Evolutionary conservation across 495 filamentous ascomycete genomes (phyloP).

Genomic region (Ramalina intermedia): DNA sequence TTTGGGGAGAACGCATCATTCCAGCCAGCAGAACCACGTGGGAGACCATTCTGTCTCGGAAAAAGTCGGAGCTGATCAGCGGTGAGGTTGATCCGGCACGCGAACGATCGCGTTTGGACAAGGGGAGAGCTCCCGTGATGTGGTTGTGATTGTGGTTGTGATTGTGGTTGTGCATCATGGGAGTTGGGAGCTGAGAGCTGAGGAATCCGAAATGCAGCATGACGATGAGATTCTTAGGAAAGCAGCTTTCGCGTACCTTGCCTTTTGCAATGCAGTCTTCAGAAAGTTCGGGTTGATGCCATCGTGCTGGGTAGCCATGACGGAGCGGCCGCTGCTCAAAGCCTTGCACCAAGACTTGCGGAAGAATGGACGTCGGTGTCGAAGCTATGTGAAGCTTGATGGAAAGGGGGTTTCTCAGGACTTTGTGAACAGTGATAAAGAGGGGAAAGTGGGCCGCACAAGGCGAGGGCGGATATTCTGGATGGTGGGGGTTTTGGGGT

Average conservation of each 20-base stretch:
- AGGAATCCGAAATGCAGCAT: no score
- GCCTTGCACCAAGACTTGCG: neutral
- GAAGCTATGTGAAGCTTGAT: neutral
- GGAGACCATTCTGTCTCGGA: no score
- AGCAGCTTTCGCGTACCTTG: neutral
- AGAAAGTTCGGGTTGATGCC: constrained; percentile 38
- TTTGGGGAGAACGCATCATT: no score
- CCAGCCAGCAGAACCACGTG: no score
- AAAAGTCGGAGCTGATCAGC: no score
- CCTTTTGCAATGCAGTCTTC: constrained; percentile 26
- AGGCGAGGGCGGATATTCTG: neutral
- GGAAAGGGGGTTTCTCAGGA: neutral
- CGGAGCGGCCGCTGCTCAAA: neutral
- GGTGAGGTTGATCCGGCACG: no score
- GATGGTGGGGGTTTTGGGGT: neutral
- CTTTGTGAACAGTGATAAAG: neutral
- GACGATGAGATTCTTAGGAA: no score
- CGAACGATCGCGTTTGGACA: no score
- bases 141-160: no score
- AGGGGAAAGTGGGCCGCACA: neutral
- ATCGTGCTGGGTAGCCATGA: constrained; percentile 20
- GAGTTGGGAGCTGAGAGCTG: no score
- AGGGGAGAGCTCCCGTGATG: no score
- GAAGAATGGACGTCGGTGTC: neutral
- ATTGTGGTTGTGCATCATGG: no score